Evolutionary conservation across 495 filamentous ascomycete species (phyloP), one percentile per base, ranked within the genome.

Genomic region (Penicillium robsamsonii): DNA sequence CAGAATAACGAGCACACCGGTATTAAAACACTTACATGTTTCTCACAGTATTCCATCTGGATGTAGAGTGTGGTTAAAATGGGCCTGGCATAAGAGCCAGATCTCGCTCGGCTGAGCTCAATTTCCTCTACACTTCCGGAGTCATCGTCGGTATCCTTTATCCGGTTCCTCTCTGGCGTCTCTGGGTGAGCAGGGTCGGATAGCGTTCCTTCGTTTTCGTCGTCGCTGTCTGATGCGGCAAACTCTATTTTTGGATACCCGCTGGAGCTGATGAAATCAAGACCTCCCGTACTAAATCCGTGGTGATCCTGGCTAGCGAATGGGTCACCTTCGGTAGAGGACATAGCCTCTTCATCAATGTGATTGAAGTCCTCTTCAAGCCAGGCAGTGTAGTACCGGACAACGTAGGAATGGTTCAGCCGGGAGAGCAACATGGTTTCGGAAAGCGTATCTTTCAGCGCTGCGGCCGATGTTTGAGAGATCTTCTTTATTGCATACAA

Each of bases 401-500:
- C 94, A 17, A 98, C 94, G 61, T 94, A 91, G 4, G 92, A 91
- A 75, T 98, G 92, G 71, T 96, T 97, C 60, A 98, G 79, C 50
- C 88, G 83, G 15, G 94, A 96, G 9, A 98, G 79, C 22, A 97
- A 73, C 68, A 91, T 87, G 45, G 96, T 92, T 71, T 98, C 94
- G 33, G 91, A 96, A 27, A 97, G 74, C 24, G 96, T 90, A 60
- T 93, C 87, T 22, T 89, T 88, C 46, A 97, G 74, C 24, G 89
- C 89, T 37, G 86, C 78, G 37, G 88, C 81, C 17, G 91, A 90
- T 48, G 85, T 87, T 58, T 92, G 87, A 22, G 85, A 90, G 51
- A 98, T 95, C 65, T 97, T 97, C 70, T 98, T 98, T 58, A 98
- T 85, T 4, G 94, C 94, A 78, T 98, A 98, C 11, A 95, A 84